Evolutionary conservation across 768 basidiomycete genomes (phyloP), one percentile per base, ranked within the genome.

Genomic region (Boletus coccyginus): DNA sequence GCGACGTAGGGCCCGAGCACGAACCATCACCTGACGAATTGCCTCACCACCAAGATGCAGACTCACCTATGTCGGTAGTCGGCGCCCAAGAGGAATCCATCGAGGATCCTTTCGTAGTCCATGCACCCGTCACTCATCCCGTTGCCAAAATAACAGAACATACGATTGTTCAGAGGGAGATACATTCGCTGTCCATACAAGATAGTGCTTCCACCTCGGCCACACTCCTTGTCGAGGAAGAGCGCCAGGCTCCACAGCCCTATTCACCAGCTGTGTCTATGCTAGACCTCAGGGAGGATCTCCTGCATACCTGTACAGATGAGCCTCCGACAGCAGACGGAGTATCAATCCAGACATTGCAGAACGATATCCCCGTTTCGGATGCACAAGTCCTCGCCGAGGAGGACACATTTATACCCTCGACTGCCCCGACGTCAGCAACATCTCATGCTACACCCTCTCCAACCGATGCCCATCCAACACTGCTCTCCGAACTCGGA

Each of bases 401-500:
- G 8, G 36, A 49, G 0, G 35, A 24, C 29, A 13, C 29, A 11
- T 11, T 35, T n/a, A 32, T 52, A 31, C 17, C 50, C 0, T 46
- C 49, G 3, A 45, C 35, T 14, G 41, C 24, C 1, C 7, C 46
- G 10, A n/a, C 14, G 1, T 39, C 38, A 8, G 24, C 21, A 10
- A 17, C 27, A 21, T 19, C 55, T 7, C 36, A 17, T 21, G 2
- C 17, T 24, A 12, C 16, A 21, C 40, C 48, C 8, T 31, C 57
- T 42, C 42, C n/a, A 36, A 19, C 40, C 0, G 39, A 53, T 19
- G 7, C 32, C 7, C 31, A 4, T 17, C n/a, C 46, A 73, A 51
- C 72, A 72, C 74, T 87, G 11, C 72, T 89, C 7, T 66, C 70
- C 0, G 76, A 78, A 11, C 76, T 90, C 1, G 64, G 59, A 0